Percentiles rank a stretch among this genome's conserved stretches.
Evolutionary conservation across 2,329 filamentous ascomycete species (phyloP).

Genomic region (Orbilia brochopaga): DNA sequence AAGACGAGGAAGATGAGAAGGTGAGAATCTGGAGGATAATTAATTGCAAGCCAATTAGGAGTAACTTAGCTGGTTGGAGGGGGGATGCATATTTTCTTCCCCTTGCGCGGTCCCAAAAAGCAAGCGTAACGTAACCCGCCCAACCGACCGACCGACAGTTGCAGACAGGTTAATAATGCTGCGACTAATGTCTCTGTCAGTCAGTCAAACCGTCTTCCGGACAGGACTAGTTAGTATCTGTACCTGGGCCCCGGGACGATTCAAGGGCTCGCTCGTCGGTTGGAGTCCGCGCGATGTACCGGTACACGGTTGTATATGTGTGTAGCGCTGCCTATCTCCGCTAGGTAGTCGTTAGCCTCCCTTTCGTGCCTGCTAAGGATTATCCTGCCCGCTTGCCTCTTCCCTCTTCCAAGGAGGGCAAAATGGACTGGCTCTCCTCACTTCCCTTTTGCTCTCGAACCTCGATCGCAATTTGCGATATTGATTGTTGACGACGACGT

Average conservation of each 20-base stretch:
- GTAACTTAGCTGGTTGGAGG: background rate
- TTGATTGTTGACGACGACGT: background rate
- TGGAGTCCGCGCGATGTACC: background rate
- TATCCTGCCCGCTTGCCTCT: conserved; percentile 7
- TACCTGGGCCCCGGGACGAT: background rate
- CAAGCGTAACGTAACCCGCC: conserved; percentile 26
- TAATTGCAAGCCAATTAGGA: conserved; percentile 3
- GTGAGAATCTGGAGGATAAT: conserved; percentile 22
- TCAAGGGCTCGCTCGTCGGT: background rate
- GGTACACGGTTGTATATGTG: too few relatives aligned
- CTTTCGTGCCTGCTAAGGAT: background rate
- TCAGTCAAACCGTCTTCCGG: background rate
- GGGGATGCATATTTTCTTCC: conserved; percentile 12
- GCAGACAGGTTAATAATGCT: conserved; percentile 5
- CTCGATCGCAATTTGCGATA: background rate
- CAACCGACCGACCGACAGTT: conserved; percentile 9
- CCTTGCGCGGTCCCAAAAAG: conserved; percentile 28
- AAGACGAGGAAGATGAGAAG: conserved; percentile 19
- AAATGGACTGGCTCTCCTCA: background rate
- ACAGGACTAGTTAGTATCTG: background rate
- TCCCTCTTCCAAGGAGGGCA: conserved; percentile 7
- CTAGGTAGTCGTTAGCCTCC: background rate
- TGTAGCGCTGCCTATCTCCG: too few relatives aligned
- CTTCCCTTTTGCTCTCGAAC: conserved; percentile 3
- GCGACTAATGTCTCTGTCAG: background rate